Base-by-base conservation (phyloP, 2,329 filamentous ascomycete genomes). In the Ceratocystis huliohia region DNA sequence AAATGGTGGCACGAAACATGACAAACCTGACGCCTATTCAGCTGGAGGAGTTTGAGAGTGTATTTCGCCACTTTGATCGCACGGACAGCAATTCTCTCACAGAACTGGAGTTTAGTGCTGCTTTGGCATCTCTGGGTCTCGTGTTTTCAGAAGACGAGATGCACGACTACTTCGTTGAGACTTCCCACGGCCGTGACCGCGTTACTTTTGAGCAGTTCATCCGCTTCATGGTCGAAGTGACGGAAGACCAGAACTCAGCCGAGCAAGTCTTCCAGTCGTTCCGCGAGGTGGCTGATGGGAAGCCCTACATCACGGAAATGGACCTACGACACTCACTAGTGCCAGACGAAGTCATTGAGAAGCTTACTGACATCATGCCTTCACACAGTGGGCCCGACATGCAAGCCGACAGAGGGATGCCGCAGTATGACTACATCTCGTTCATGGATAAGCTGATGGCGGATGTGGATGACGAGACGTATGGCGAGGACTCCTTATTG, bases 161-260 rank as follows among this genome's bases (percentile, higher is more conserved):
- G 94, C 93, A 97, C 75, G 87, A 93, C 65, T 93, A 93, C 71
- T 99, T 96, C 76, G 73, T 88, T 63, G 88, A 93, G 65, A 95
- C 92, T n/a, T 92, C 89, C 69, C 85, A 84, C 46, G 91, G 85
- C 45, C 83, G 80, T 70, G 88, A 87, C 75, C 84, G 88, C 70
- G 94, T 99, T 64, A 94, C 89, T 3, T 99, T 99, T 74, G 94
- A 99, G 78, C 93, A 97, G 76, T 99, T 99, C 74, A 99, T 99
- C 74, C 87, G 90, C 48, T 99, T 99, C 81, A 99, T 99, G 94
- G 94, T 99, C 61, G 91, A 96, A 71, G 94, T 96, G 63, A 99
- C 94, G 13, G 94, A 99, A 77, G 94, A 99, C 74, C 94, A 99
- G 78, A 96, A 99, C 75, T 96, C 92, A 3, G 94, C 94, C 13